phyloP scores from a whole-genome alignment of 257 asterid genomes.

The Striga asiatica region DNA sequence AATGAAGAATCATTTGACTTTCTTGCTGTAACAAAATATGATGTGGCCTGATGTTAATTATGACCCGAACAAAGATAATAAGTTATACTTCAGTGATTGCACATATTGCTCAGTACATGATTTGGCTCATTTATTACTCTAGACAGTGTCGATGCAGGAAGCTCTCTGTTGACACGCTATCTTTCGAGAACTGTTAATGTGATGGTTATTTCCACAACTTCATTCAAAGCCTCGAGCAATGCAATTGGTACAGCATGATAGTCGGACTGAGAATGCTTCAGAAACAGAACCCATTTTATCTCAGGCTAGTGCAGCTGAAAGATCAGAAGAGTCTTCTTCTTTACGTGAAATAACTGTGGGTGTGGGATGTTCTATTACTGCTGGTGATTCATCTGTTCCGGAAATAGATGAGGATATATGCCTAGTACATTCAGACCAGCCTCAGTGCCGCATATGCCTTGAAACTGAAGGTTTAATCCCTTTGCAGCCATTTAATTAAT shows the following conservation, averaged over 20 bases:
- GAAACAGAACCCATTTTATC: conserved; percentile 89
- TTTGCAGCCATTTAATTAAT: conserved; percentile 5
- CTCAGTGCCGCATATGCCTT: conserved; percentile 95
- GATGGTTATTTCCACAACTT: conserved; percentile 29
- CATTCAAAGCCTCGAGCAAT: conserved; percentile 34
- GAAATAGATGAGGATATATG: conserved; percentile 41
- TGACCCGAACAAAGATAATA: background rate
- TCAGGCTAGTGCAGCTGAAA: conserved; percentile 29
- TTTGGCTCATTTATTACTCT: conserved; percentile 18
- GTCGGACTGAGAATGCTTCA: conserved; percentile 50
- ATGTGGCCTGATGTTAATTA: background rate
- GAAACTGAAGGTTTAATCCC: conserved; percentile 76
- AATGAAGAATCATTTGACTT: background rate
- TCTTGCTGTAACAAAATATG: background rate
- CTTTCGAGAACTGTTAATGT: conserved; percentile 15
- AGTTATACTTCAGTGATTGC: background rate
- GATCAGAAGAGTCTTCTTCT: conserved; percentile 51
- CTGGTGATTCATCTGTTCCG: conserved; percentile 29
- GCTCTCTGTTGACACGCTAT: conserved; percentile 32
- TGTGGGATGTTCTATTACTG: conserved; percentile 38
- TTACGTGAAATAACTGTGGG: conserved; percentile 69
- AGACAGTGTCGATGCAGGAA: conserved; percentile 20
- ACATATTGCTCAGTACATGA: background rate
- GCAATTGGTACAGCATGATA: conserved; percentile 70
- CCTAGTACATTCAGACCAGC: conserved; percentile 60